Conservation (phyloP, 2,329 filamentous ascomycete species). For the Aspergillus niger region DNA sequence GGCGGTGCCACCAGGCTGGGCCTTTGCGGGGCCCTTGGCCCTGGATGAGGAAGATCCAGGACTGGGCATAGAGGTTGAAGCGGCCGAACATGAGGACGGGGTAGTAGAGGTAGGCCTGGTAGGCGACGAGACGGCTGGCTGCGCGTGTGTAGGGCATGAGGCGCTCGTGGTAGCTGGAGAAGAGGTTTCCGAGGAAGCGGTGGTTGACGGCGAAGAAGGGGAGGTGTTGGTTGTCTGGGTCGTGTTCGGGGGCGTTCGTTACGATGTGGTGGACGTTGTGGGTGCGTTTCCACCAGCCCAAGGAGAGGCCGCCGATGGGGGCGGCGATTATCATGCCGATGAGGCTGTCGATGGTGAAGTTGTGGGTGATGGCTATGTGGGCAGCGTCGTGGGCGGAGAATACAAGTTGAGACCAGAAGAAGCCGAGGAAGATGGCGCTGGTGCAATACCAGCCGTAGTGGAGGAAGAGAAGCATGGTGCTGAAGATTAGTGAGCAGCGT, state of each 20-base stretch:
- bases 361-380: constrained; percentile 94
- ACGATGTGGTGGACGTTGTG: constrained; percentile 97
- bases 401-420: constrained; percentile 88
- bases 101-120: constrained; percentile 81
- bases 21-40: constrained; percentile 71
- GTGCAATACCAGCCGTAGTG: constrained; percentile 64
- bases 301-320: constrained; percentile 80
- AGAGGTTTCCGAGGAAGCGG: constrained; percentile 70
- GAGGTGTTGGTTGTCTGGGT: constrained; percentile 89
- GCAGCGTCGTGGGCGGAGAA: constrained; percentile 92
- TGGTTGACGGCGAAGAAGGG: constrained; percentile 87
- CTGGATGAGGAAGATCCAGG: constrained; percentile 71
- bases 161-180: constrained; percentile 78
- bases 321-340: constrained; percentile 89
- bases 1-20: constrained; percentile 77
- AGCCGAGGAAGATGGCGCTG: constrained; percentile 73
- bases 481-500: constrained; percentile 68
- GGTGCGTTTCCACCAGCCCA: constrained; percentile 95
- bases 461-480: constrained; percentile 52
- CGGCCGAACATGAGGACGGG: constrained; percentile 75
- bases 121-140: constrained; percentile 66
- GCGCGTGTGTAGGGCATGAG: constrained; percentile 73
- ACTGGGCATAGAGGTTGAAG: constrained; percentile 84
- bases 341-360: constrained; percentile 74
- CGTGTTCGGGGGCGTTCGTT: constrained; percentile 90